Base-by-base conservation (phyloP, 1,284 basidiomycete species). In the Ustilago crameri region DNA sequence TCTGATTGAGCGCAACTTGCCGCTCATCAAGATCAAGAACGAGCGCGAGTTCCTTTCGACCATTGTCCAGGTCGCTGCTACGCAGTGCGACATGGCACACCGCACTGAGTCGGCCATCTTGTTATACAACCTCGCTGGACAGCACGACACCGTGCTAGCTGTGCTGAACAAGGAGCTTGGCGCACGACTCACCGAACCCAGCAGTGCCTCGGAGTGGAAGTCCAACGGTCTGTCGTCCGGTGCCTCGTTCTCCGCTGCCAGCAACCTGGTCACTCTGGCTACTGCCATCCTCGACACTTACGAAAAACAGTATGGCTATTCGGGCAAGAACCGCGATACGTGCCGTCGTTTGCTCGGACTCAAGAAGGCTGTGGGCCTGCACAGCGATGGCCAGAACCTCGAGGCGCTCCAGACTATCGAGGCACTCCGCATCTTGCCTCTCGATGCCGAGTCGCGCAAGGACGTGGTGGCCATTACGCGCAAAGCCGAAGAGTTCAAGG, bases 61-160 rank as follows among this genome's bases (percentile, higher is more conserved):
- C 38, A 93, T 98, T 59, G 91, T 98, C 53, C 86, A 90, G 62
- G 88, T 89, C 12, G 92, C 93, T 0, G 92, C 94, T 1, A 87
- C 88, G 51, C 87, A 92, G 76, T 90, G 87, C 86, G 58, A 91
- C 87, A 84, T 89, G 46, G 87, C 88, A 66, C 84, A 86, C 49
- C 90, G 91, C 27, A 90, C 92, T 42, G 88, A 90, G 5, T 93
- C 98, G 83, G 93, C 94, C 2, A 94, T 98, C 85, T 91, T 95
- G 83, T 86, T 99, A 45, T 98, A 93, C 86, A 95, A 98, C 84
- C 89, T 98, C 35, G 93, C 95, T 0, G 92, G 93, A 37, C 92
- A 96, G 69, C 94, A 95, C 82, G 86, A 89, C 49, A 92, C 91
- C 27, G 95, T 98, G 46, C 88, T 98, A 38, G 87, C 89, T 9